Evolutionary conservation across 108 stramenopile species (phyloP).

Genomic region (Cylindrotheca fusiformis): DNA sequence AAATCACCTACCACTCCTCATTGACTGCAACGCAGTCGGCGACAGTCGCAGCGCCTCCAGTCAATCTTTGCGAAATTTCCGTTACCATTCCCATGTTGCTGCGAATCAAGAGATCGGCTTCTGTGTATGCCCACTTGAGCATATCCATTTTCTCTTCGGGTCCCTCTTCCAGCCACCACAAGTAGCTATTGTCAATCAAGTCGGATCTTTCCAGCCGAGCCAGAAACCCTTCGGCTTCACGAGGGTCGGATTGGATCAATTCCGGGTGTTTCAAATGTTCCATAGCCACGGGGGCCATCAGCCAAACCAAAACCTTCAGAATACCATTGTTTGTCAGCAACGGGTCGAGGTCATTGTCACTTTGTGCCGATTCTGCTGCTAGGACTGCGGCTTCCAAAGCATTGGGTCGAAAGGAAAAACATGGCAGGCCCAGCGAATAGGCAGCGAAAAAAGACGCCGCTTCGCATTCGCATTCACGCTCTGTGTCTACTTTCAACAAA

Average conservation of each 20-base stretch:
- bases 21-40: constrained; percentile 87
- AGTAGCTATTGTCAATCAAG: constrained; percentile 19
- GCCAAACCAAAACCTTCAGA: constrained; percentile 86
- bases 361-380: constrained; percentile 35
- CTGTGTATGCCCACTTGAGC: constrained; percentile 79
- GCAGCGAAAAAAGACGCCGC: constrained; percentile 88
- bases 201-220: constrained; percentile 52
- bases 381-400: constrained; percentile 76
- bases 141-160: constrained; percentile 52
- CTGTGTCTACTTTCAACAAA: constrained; percentile 81
- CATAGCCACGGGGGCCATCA: constrained; percentile 91
- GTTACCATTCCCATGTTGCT: constrained; percentile 54
- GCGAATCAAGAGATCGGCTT: constrained; percentile 72
- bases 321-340: constrained; percentile 76
- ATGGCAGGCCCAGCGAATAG: constrained; percentile 90
- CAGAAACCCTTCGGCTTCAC: constrained; percentile 81
- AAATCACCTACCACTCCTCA: constrained; percentile 85
- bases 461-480: constrained; percentile 91
- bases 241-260: constrained; percentile 85
- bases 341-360: constrained; percentile 41
- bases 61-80: constrained; percentile 67
- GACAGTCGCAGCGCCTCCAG: constrained; percentile 80
- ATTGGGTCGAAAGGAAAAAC: constrained; percentile 93
- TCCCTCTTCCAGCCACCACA: constrained; percentile 32
- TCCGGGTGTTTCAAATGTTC: constrained; percentile 80